phyloP scores from a whole-genome alignment of 2,329 filamentous ascomycete genomes.

The Pseudogymnoascus sp. region DNA sequence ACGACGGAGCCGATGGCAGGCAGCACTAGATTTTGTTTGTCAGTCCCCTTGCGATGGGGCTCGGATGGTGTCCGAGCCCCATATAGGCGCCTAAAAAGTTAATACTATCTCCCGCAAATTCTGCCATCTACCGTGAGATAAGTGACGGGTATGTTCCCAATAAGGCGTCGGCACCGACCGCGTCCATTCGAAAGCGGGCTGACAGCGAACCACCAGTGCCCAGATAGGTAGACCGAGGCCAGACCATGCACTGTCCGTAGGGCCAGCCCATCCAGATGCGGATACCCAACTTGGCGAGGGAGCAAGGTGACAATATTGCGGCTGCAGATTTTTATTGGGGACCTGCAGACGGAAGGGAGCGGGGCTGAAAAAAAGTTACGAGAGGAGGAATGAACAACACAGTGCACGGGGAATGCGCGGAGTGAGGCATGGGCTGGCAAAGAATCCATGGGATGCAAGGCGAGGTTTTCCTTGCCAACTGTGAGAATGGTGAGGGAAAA shows the following conservation, averaged over 20 bases:
- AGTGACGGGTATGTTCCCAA: not conserved
- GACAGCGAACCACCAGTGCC: not conserved
- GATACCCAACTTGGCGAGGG: not conserved
- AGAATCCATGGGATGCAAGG: not conserved
- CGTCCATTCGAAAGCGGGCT: not conserved
- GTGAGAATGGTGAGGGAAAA: not conserved
- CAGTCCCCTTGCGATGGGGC: not conserved
- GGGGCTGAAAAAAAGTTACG: not conserved
- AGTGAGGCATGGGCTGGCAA: not conserved
- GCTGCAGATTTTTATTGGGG: constrained; percentile 3
- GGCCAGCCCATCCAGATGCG: not conserved
- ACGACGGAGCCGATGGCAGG: not conserved
- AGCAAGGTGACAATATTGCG: not conserved
- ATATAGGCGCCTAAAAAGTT: not conserved
- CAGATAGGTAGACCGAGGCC: not conserved
- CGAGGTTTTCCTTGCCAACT: not conserved
- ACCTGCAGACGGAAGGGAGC: not conserved
- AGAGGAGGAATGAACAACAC: not conserved
- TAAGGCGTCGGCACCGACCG: not conserved
- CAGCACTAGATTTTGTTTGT: not conserved
- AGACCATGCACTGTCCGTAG: not conserved
- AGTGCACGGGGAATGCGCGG: not conserved
- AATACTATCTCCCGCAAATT: not conserved
- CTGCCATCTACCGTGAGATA: not conserved
- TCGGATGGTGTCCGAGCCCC: not conserved